Evolutionary conservation across 441 rosid species (phyloP), one percentile per base, ranked within the genome.

Genomic region (Aleurites moluccanus): DNA sequence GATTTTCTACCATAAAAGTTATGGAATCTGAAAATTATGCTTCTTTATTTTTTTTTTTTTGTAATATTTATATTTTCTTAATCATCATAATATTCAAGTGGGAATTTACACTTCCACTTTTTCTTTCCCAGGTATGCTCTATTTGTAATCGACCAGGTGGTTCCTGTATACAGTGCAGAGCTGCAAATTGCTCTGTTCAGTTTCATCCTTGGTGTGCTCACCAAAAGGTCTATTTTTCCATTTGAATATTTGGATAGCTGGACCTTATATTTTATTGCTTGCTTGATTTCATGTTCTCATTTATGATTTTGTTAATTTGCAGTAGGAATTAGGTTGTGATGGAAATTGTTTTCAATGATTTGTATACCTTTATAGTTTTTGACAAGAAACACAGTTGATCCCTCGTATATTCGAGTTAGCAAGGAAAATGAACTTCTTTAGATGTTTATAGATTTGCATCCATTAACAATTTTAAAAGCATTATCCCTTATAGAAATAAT

Each of bases 191-290:
- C 69, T 70, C 80, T 73, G 75, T 74, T 79, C 76, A 23, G 53
- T 87, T 87, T 77, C 90, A 87, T 75, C 90, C 90, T 71, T 87
- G 90, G 90, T 85, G 90, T 80, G 90, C 90, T 71, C 84, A 85
- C 73, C 85, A 75, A 75, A 83, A 83, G 90, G 90, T 86, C 66
- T 56, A 15, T 49, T n/a, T n/a, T n/a, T 73, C 6, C 68, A 67
- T 44, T 70, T 56, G 8, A 61, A 40, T 68, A 35, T 15, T 64
- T 44, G 28, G 53, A 69, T 44, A 13, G 45, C 56, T 65, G 21
- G 53, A 66, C 30, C 8, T 47, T 20, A 25, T 44, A 21, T 72
- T 44, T 33, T 64, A 6, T 40, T 63, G 25, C 45, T 30, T n/a
- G n/a, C n/a, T n/a, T n/a, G n/a, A n/a, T n/a, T n/a, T n/a, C n/a